Evolutionary conservation across 192 early-diverging fungal genomes (phyloP).

Genomic region (Entomortierella parvispora): DNA sequence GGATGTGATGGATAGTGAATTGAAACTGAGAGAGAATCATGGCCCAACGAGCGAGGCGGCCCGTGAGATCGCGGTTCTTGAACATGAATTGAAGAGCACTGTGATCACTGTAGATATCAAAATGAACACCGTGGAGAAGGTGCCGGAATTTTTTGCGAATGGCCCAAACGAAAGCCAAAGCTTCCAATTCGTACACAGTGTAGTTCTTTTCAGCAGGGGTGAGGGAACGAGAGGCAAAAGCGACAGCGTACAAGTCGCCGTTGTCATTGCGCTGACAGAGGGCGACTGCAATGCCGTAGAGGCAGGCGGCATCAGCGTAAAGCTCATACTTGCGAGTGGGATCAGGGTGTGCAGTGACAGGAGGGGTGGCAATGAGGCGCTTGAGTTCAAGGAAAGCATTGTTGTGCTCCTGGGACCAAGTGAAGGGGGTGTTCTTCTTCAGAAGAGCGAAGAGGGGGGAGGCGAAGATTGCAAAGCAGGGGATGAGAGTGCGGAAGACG

Average conservation of each 20-base stretch:
- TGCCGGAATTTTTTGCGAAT: slow-evolving; percentile 27
- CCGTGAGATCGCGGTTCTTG: slow-evolving; percentile 10
- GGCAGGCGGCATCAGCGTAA: slow-evolving; percentile 3
- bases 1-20: slow-evolving; percentile 7
- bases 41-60: slow-evolving; percentile 39
- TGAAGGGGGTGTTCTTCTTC: slow-evolving; percentile 5
- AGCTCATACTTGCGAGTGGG: not conserved
- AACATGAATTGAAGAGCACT: slow-evolving; percentile 29
- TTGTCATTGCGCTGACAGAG: slow-evolving; percentile 10
- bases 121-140: slow-evolving; percentile 23
- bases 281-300: not conserved
- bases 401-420: not conserved
- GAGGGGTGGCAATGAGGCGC: not conserved
- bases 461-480: slow-evolving; percentile 10
- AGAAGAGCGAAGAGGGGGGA: slow-evolving; percentile 6
- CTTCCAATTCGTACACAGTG: slow-evolving; percentile 37
- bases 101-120: slow-evolving; percentile 51
- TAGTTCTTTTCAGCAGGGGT: slow-evolving; percentile 23
- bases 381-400: slow-evolving; percentile 9
- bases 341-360: slow-evolving; percentile 5
- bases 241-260: not conserved
- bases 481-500: slow-evolving; percentile 17
- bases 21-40: slow-evolving; percentile 19
- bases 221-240: slow-evolving; percentile 9
- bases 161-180: slow-evolving; percentile 46